phyloP scores from a whole-genome alignment of 352 stramenopile species.

The Phytophthora tentaculata region DNA sequence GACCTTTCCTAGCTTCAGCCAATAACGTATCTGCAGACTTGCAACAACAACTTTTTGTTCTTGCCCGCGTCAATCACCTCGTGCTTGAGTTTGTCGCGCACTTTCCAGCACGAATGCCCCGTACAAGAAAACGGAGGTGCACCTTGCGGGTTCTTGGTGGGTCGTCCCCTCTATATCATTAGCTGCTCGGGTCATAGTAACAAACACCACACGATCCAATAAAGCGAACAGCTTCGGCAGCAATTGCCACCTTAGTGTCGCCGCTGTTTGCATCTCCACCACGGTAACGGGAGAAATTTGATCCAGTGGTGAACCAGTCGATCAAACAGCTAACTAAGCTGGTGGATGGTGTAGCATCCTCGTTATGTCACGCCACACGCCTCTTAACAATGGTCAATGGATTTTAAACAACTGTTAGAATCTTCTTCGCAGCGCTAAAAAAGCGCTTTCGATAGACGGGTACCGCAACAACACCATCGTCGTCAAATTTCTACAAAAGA shows the following conservation, averaged over 20 bases:
- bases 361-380: not conserved
- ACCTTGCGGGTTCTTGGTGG: too few relatives aligned
- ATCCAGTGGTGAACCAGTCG: conserved; percentile 28
- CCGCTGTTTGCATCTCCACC: conserved; percentile 25
- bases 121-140: too few relatives aligned
- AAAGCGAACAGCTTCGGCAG: conserved; percentile 17
- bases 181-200: conserved; percentile 12
- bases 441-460: not conserved
- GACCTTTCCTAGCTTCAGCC: too few relatives aligned
- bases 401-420: not conserved
- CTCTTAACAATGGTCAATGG: not conserved
- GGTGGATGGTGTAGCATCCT: too few relatives aligned
- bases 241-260: conserved; percentile 16
- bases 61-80: too few relatives aligned
- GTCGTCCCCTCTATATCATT: too few relatives aligned
- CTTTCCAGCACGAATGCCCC: too few relatives aligned
- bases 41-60: too few relatives aligned
- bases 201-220: conserved; percentile 9
- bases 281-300: conserved; percentile 28
- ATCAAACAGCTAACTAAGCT: conserved; percentile 32
- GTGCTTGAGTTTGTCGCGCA: too few relatives aligned
- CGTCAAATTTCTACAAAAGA: not conserved
- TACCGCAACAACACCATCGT: not conserved
- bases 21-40: too few relatives aligned
- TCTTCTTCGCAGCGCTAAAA: not conserved